These are phyloP conservation scores for Pythium pyrilobum DNA, from an alignment of 352 stramenopile species.

Conservation along the genomic window DNA sequence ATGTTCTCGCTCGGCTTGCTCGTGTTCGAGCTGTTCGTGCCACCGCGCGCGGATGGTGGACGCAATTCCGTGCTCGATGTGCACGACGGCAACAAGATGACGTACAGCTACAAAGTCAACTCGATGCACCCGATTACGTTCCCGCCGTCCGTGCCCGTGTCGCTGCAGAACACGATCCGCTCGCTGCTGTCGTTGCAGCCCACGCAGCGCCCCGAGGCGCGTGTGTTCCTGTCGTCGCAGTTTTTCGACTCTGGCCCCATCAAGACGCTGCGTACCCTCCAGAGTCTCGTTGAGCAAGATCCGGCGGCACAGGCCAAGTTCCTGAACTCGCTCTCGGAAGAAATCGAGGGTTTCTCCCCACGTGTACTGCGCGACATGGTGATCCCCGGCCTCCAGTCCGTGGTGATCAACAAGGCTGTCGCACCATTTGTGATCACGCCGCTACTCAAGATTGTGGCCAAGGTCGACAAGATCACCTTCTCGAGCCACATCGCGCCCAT, in stretches of 20 bases:
- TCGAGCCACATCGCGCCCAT: constrained; percentile 69
- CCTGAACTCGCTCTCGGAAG: constrained; percentile 58
- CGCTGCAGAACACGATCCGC: constrained; percentile 82
- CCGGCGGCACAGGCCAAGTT: constrained; percentile 79
- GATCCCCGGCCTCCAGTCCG: constrained; percentile 66
- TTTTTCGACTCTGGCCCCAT: constrained; percentile 86
- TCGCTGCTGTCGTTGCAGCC: constrained; percentile 63
- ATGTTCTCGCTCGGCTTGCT: constrained; percentile 86
- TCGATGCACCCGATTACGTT: constrained; percentile 87
- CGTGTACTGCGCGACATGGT: constrained; percentile 83
- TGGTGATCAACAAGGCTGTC: constrained; percentile 84
- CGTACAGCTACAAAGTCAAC: constrained; percentile 84
- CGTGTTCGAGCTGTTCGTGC: constrained; percentile 82
- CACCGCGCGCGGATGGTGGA: constrained; percentile 67
- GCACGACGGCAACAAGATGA: constrained; percentile 86
- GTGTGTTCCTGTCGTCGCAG: constrained; percentile 70
- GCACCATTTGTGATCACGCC: constrained; percentile 83
- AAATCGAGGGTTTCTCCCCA: constrained; percentile 74
- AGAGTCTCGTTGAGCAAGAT: constrained; percentile 82
- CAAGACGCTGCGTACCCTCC: constrained; percentile 74
- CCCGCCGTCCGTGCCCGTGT: constrained; percentile 62
- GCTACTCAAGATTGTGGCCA: constrained; percentile 84
- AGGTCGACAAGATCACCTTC: constrained; percentile 84
- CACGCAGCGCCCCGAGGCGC: constrained; percentile 54
- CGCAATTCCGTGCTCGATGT: constrained; percentile 80